Evolutionary conservation across 768 basidiomycete genomes (phyloP).

Genomic region (Pleurotus platypus): DNA sequence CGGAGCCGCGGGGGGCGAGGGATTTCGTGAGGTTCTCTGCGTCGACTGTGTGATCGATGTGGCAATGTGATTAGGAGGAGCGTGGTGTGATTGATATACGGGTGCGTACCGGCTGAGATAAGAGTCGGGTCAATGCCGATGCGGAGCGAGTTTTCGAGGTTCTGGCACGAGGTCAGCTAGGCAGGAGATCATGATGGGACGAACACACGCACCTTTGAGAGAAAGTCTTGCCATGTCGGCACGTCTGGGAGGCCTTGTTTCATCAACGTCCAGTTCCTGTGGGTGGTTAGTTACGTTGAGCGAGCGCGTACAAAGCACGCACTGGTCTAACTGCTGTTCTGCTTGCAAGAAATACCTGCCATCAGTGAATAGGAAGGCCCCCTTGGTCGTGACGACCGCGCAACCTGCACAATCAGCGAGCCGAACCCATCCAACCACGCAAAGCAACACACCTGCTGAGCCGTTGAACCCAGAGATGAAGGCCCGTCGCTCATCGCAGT

Average conservation of each 20-base stretch:
- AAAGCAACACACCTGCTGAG: slow-evolving; percentile 70
- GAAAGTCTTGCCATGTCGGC: slow-evolving; percentile 87
- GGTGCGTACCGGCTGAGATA: slow-evolving; percentile 55
- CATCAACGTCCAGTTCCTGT: slow-evolving; percentile 90
- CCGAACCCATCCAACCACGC: background rate
- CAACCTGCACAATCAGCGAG: slow-evolving; percentile 11
- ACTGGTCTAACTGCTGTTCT: slow-evolving; percentile 82
- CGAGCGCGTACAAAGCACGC: slow-evolving; percentile 15
- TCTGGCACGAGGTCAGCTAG: slow-evolving; percentile 31
- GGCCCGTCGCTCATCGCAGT: slow-evolving; percentile 77
- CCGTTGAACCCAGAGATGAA: slow-evolving; percentile 95
- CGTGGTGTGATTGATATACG: background rate
- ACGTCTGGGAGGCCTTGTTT: slow-evolving; percentile 88
- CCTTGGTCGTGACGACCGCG: slow-evolving; percentile 27
- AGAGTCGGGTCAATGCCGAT: slow-evolving; percentile 84
- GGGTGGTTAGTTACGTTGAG: background rate
- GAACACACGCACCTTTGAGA: slow-evolving; percentile 54
- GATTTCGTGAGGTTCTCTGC: slow-evolving; percentile 58
- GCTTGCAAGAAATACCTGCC: slow-evolving; percentile 96
- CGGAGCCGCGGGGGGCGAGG: slow-evolving; percentile 50
- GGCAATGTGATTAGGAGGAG: background rate
- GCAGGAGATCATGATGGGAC: background rate
- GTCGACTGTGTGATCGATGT: slow-evolving; percentile 54
- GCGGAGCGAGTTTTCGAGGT: slow-evolving; percentile 54
- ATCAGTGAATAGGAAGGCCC: slow-evolving; percentile 89